A percentile compares a stretch with the other conserved stretches of the same genome.
These are phyloP conservation scores for Ustilago hordei DNA, from an alignment of 1,284 basidiomycete genomes.

Conservation along the genomic window DNA sequence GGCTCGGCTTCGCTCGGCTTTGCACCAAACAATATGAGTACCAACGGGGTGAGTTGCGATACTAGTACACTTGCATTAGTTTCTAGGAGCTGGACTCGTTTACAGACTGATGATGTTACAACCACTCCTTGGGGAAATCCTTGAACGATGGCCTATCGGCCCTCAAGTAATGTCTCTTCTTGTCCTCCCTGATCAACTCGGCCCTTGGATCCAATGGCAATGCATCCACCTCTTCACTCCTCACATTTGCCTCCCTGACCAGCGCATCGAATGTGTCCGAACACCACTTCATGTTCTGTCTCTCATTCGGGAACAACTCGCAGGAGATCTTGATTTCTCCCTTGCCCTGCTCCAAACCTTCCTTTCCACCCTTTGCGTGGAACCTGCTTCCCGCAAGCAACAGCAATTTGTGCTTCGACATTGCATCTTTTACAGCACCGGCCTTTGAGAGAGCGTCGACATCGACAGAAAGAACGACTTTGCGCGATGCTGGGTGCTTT, in stretches of 20 bases:
- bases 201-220: conserved; percentile 68
- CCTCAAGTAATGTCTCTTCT: conserved; percentile 49
- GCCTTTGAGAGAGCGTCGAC: conserved; percentile 56
- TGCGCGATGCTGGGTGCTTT: conserved; percentile 68
- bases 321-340: conserved; percentile 69
- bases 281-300: conserved; percentile 72
- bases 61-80: background rate
- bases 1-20: background rate
- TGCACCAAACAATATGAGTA: background rate
- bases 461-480: conserved; percentile 66
- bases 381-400: conserved; percentile 69
- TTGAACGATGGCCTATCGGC: conserved; percentile 53
- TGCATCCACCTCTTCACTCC: conserved; percentile 58
- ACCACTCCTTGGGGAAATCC: conserved; percentile 70
- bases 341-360: conserved; percentile 10
- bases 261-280: conserved; percentile 70
- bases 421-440: conserved; percentile 42
- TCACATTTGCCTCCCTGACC: conserved; percentile 66
- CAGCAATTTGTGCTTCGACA: conserved; percentile 69
- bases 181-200: conserved; percentile 50
- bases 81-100: background rate
- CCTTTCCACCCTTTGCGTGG: conserved; percentile 21
- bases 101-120: conserved; percentile 34
- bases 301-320: conserved; percentile 67
- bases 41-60: background rate